phyloP scores from a whole-genome alignment of 2,329 filamentous ascomycete genomes.

The Alternaria sp. region DNA sequence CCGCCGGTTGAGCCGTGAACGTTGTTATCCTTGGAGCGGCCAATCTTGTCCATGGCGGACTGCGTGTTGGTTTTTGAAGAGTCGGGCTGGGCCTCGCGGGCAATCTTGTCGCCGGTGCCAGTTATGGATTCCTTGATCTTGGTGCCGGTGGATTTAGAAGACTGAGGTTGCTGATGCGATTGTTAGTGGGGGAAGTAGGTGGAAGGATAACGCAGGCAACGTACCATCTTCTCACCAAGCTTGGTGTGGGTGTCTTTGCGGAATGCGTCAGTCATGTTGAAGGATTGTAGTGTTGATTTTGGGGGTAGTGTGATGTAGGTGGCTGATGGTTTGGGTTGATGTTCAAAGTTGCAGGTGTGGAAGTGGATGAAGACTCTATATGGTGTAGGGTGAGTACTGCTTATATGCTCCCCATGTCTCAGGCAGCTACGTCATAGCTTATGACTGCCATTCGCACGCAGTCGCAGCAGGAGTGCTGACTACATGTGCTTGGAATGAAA shows the following conservation, averaged over 20 bases:
- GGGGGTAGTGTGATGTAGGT: conserved; percentile 14
- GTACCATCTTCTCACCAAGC: conserved; percentile 60
- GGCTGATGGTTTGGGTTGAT: conserved; percentile 23
- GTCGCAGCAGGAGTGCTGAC: conserved; percentile 19
- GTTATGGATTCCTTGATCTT: conserved; percentile 66
- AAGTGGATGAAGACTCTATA: conserved; percentile 28
- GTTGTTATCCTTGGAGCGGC: conserved; percentile 51
- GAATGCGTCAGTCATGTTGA: conserved; percentile 67
- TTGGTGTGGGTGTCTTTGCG: conserved; percentile 69
- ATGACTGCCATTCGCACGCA: conserved; percentile 16
- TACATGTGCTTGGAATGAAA: conserved; percentile 18
- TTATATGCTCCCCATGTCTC: conserved; percentile 32
- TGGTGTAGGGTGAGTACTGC: conserved; percentile 11
- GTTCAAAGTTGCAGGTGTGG: conserved; percentile 19
- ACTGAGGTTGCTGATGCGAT: conserved; percentile 61
- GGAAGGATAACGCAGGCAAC: neutral
- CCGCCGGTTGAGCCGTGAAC: conserved; percentile 50
- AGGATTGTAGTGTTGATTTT: conserved; percentile 37
- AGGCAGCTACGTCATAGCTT: conserved; percentile 37
- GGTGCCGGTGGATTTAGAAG: conserved; percentile 67
- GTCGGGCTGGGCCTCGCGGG: conserved; percentile 54
- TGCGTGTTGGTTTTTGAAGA: conserved; percentile 64
- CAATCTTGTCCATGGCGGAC: conserved; percentile 54
- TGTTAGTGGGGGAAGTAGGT: neutral
- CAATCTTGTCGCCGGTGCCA: conserved; percentile 63